These are phyloP conservation scores for Hypholoma fasciculare DNA, from an alignment of 768 basidiomycete species.

Conservation along the genomic window DNA sequence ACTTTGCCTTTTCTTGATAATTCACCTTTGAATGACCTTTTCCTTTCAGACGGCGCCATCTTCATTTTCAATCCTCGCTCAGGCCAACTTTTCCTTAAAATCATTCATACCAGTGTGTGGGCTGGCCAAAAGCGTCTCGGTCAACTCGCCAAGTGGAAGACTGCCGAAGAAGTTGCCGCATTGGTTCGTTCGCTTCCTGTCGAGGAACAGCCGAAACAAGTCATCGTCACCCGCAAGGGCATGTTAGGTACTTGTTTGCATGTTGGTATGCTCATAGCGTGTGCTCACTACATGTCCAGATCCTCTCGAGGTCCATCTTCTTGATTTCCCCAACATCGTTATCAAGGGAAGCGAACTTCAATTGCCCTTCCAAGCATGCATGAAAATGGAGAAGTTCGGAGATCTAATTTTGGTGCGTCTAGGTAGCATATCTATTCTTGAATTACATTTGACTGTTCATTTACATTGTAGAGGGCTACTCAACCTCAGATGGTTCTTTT, in stretches of 20 bases:
- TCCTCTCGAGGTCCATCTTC: constrained; percentile 95
- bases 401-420: constrained; percentile 81
- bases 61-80: constrained; percentile 99
- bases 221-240: constrained; percentile 99
- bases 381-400: constrained; percentile 99
- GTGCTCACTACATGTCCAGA: constrained; percentile 40
- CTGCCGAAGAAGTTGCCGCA: constrained; percentile 99
- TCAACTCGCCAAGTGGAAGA: constrained; percentile 99
- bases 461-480: constrained; percentile 69
- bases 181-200: constrained; percentile 97
- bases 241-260: constrained; percentile 74
- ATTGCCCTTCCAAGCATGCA: constrained; percentile 98
- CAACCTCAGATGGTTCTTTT: constrained; percentile 99
- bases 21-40: constrained; percentile 9
- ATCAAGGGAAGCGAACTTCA: constrained; percentile 99
- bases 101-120: constrained; percentile 99
- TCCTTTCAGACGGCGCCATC: constrained; percentile 77
- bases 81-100: constrained; percentile 96
- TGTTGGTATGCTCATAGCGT: too few relatives aligned
- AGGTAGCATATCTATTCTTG: background rate
- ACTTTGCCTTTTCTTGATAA: background rate
- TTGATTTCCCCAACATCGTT: constrained; percentile 99
- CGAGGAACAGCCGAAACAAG: constrained; percentile 99
- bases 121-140: constrained; percentile 99
- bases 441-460: constrained; percentile 9